phyloP scores from a whole-genome alignment of 805 yeast species.

The Pichia phayaonensis region DNA sequence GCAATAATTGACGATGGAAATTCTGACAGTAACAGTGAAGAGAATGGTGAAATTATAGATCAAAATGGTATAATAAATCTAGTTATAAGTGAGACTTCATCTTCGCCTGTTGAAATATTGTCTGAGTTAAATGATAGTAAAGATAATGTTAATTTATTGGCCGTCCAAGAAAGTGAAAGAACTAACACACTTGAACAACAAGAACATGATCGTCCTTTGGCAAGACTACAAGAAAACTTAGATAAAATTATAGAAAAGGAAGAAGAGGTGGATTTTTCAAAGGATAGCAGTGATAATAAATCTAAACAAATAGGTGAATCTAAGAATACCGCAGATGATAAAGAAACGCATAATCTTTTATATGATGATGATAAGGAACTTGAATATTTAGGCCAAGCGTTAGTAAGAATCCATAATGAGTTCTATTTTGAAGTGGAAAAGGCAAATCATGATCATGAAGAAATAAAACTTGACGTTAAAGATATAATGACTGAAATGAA shows the following conservation, averaged over 20 bases:
- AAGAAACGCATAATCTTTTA: constrained; percentile 42
- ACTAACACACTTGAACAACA: constrained; percentile 71
- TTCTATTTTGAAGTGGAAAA: constrained; percentile 49
- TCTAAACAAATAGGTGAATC: neutral
- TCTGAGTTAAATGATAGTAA: constrained; percentile 43
- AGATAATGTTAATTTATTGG: constrained; percentile 39
- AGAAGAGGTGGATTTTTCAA: constrained; percentile 14
- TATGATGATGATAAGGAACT: constrained; percentile 81
- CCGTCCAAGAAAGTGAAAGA: constrained; percentile 54
- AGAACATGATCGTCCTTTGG: constrained; percentile 75
- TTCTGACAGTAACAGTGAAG: constrained; percentile 12
- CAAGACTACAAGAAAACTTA: constrained; percentile 69
- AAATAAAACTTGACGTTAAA: constrained; percentile 50
- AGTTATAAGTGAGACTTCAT: constrained; percentile 12
- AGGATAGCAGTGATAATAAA: neutral
- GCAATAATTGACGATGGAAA: constrained; percentile 15
- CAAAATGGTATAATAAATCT: neutral
- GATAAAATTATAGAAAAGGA: constrained; percentile 40
- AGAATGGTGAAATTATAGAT: neutral
- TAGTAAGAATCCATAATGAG: constrained; percentile 55
- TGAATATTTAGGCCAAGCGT: constrained; percentile 49
- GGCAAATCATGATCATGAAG: constrained; percentile 5
- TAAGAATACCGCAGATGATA: constrained; percentile 8
- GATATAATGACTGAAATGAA: constrained; percentile 73
- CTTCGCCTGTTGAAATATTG: constrained; percentile 43